Evolutionary conservation across 495 filamentous ascomycete species (phyloP).

Genomic region (Penicillium ochrochloron): DNA sequence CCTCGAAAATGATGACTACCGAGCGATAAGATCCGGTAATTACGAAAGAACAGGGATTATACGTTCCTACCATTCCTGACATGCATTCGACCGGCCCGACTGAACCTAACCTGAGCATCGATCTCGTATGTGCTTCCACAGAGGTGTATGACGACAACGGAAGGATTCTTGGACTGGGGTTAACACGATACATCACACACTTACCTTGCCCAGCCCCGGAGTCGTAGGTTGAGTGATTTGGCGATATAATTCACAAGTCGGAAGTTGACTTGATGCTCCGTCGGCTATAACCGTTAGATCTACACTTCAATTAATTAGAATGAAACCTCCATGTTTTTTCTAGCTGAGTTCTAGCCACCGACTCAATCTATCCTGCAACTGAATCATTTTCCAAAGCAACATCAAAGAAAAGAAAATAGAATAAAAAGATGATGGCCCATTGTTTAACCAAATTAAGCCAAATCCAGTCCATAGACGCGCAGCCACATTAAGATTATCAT

Average conservation of each 20-base stretch:
- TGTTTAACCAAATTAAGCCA: not conserved
- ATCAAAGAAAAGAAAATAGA: not conserved
- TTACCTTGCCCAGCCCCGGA: not conserved
- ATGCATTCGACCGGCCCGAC: slow-evolving; percentile 2
- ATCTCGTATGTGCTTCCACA: not conserved
- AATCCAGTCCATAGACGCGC: not conserved
- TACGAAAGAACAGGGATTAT: not conserved
- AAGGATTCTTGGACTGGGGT: not conserved
- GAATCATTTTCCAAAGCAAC: not conserved
- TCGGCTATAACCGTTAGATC: not conserved
- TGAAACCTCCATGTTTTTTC: slow-evolving; percentile 6
- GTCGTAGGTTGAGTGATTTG: not conserved
- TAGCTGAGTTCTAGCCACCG: not conserved
- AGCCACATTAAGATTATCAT: not conserved
- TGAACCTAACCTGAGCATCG: not conserved
- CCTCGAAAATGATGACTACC: not conserved
- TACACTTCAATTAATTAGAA: not conserved
- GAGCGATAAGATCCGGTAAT: not conserved
- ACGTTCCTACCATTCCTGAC: not conserved
- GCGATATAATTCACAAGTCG: not conserved
- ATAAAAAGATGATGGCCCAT: not conserved
- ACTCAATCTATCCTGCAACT: not conserved
- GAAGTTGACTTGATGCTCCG: not conserved
- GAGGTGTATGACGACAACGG: not conserved
- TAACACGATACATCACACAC: not conserved